phyloP scores from a whole-genome alignment of 2,329 filamentous ascomycete species.

The Tothia fuscella region DNA sequence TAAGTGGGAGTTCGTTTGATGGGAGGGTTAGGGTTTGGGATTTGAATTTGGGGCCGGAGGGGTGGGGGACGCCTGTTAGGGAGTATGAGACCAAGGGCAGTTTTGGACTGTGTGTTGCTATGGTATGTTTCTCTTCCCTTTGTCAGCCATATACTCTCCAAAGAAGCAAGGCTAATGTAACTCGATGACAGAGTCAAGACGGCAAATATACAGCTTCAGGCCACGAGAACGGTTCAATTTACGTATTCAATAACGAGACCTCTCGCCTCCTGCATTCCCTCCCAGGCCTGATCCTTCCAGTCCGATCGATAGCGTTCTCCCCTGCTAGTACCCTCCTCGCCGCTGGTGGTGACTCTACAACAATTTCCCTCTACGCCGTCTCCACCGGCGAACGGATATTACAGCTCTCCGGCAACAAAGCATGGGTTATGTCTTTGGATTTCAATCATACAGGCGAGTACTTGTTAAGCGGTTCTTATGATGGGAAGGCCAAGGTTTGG shows the following conservation, averaged over 20 bases:
- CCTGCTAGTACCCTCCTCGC: constrained; percentile 75
- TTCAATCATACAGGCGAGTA: constrained; percentile 93
- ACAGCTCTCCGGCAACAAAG: constrained; percentile 64
- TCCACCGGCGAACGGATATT: constrained; percentile 85
- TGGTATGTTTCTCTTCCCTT: constrained; percentile 36
- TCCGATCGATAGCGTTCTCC: constrained; percentile 78
- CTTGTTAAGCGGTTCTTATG: constrained; percentile 70
- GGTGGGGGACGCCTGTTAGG: constrained; percentile 53
- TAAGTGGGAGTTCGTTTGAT: constrained; percentile 80
- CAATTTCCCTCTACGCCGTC: constrained; percentile 88
- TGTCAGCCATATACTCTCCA: background rate
- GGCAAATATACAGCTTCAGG: constrained; percentile 81
- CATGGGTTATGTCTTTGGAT: constrained; percentile 84
- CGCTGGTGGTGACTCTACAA: constrained; percentile 65
- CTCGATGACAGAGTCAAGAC: constrained; percentile 44
- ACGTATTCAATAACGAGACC: constrained; percentile 89
- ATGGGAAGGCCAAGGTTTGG: constrained; percentile 95
- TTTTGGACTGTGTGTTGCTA: constrained; percentile 79
- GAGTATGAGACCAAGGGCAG: constrained; percentile 88
- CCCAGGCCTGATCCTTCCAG: constrained; percentile 73
- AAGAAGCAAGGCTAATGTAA: background rate
- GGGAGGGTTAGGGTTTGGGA: constrained; percentile 88
- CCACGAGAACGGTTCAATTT: constrained; percentile 82
- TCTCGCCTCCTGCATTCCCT: constrained; percentile 77
- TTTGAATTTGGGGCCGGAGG: constrained; percentile 27